Base-by-base conservation (phyloP, 257 asterid species). In the Petrea volubilis region DNA sequence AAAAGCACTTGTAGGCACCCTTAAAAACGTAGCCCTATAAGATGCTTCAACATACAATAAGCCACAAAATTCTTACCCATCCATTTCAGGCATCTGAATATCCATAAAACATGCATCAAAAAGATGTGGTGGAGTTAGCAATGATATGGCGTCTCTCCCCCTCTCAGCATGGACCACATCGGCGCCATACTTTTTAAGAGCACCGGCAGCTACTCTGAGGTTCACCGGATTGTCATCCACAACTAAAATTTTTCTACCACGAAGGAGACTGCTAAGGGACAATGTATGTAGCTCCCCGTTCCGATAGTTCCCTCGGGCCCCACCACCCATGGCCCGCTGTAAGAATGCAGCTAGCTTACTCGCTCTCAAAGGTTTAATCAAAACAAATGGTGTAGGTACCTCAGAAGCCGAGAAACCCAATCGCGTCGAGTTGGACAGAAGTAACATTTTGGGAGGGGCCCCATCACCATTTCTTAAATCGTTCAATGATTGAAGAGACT, bases 91-190 rank as follows among this genome's bases (percentile, higher is more conserved):
- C 99, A 94, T 94, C 80, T 94, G 99, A 70, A 94, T 94, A 69
- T 94, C 99, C 99, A 94, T 94, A 85, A 94, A 94, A 69, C 99
- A 94, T n/a, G 99, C 99, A 81, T 94, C 97, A 11, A 94, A 88
- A 12, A 58, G 75, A 78, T 94, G 99, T 17, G 96, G 97, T 3
- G 99, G 99, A 23, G 85, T 85, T 44, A 94, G 73, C 70, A 81
- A 68, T 0, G 79, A 40, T 72, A 94, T 82, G 1, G 99, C 95
- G 7, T 89, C 80, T 74, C 57, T 79, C 59, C 99, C 99, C 47
- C 92, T 78, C 49, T 89, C 98, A 20, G 87, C 90, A 70, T 86
- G 77, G 10, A 84, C 95, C 71, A 94, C 98, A 29, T 94, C 97
- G 52, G 99, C 99, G 15, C 99, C 99, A 51, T 94, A 94, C 81